Evolutionary conservation across 129 eudicot species (phyloP).

Genomic region (Oenanthe sinensis): DNA sequence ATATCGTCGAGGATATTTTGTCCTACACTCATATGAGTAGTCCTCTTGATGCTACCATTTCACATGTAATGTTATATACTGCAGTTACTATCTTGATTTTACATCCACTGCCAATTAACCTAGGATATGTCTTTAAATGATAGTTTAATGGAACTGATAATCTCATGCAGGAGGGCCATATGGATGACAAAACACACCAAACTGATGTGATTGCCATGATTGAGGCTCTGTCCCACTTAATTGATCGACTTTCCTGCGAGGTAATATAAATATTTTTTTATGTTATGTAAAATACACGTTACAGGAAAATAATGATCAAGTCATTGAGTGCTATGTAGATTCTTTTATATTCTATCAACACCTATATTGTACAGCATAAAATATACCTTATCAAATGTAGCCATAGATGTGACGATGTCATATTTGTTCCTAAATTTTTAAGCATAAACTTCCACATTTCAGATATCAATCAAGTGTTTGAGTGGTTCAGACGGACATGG

Average conservation of each 20-base stretch:
- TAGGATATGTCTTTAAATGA: background rate
- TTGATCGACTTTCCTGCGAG: slow-evolving; percentile 55
- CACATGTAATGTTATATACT: slow-evolving; percentile 16
- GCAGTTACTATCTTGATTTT: background rate
- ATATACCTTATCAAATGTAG: background rate
- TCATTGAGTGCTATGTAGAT: background rate
- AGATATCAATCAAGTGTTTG: slow-evolving; percentile 47
- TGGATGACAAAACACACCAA: slow-evolving; percentile 26
- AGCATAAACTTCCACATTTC: background rate
- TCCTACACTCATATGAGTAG: slow-evolving; percentile 28
- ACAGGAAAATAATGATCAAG: background rate
- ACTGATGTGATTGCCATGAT: slow-evolving; percentile 25
- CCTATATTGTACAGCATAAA: background rate
- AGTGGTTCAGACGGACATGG: slow-evolving; percentile 55
- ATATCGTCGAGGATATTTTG: slow-evolving; percentile 49
- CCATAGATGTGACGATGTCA: background rate
- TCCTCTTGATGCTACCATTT: slow-evolving; percentile 13
- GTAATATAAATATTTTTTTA: slow-evolving; percentile 10
- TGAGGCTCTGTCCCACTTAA: slow-evolving; percentile 35
- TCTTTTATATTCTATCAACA: background rate
- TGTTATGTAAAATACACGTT: background rate
- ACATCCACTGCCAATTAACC: background rate
- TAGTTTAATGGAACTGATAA: background rate
- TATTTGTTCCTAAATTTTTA: background rate
- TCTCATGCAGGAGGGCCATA: background rate